Evolutionary conservation across 2,329 filamentous ascomycete genomes (phyloP).

Genomic region (Bipolaris cookei): DNA sequence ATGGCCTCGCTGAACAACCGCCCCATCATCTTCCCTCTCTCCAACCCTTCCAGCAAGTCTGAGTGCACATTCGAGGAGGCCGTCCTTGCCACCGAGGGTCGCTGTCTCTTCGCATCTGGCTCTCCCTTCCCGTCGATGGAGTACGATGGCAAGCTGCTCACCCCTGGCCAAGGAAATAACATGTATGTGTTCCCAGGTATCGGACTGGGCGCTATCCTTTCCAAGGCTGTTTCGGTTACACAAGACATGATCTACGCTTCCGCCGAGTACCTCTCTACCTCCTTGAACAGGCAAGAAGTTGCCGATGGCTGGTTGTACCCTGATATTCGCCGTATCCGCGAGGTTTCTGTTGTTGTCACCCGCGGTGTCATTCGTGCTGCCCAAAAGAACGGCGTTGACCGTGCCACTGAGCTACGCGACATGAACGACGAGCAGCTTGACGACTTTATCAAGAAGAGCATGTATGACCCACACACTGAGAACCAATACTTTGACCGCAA

Average conservation of each 20-base stretch:
- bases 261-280: conserved; percentile 77
- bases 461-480: conserved; percentile 60
- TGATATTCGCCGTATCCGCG: conserved; percentile 85
- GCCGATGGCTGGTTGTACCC: conserved; percentile 88
- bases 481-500: conserved; percentile 51
- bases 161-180: conserved; percentile 73
- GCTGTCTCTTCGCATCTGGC: conserved; percentile 90
- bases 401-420: conserved; percentile 65
- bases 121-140: conserved; percentile 81
- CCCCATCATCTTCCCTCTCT: conserved; percentile 84
- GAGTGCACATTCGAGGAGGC: conserved; percentile 98
- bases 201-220: conserved; percentile 88
- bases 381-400: conserved; percentile 72
- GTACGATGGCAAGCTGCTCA: conserved; percentile 54
- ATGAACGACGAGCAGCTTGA: conserved; percentile 72
- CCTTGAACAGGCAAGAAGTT: conserved; percentile 81
- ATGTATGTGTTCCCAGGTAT: conserved; percentile 97
- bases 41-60: conserved; percentile 94
- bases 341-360: conserved; percentile 84
- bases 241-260: conserved; percentile 98
- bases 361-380: conserved; percentile 93
- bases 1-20: conserved; percentile 69
- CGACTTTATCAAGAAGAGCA: conserved; percentile 64
- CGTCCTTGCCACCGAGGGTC: conserved; percentile 87
- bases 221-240: conserved; percentile 84